Percentiles rank a stretch among this genome's conserved stretches.
phyloP scores from a whole-genome alignment of 306 rosid species.

The cucumber (Cucumis sativus) region Cucumber_9930_V3 NC_026661.2:14197001-14197500 shows the following conservation, averaged over 20 bases:
- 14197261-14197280: not conserved
- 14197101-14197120: constrained; percentile 58
- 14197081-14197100: constrained; percentile 38
- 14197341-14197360: constrained; percentile 29
- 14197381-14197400: constrained; percentile 34
- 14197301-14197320: not conserved
- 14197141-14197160: constrained; percentile 27
- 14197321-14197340: not conserved
- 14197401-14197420: constrained; percentile 23
- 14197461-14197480: constrained; percentile 50
- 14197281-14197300: not conserved
- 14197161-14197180: constrained; percentile 41
- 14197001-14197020: constrained; percentile 43
- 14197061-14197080: constrained; percentile 44
- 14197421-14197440: constrained; percentile 57
- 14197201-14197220: constrained; percentile 36
- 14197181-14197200: constrained; percentile 30
- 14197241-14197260: constrained; percentile 20
- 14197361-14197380: constrained; percentile 29
- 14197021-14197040: constrained; percentile 66
- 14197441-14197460: constrained; percentile 38
- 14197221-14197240: constrained; percentile 51
- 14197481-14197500: constrained; percentile 32
- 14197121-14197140: constrained; percentile 45
- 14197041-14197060: constrained; percentile 71